Conservation (phyloP, 2,329 filamentous ascomycete genomes). For the Fusarium sambucinum region DNA sequence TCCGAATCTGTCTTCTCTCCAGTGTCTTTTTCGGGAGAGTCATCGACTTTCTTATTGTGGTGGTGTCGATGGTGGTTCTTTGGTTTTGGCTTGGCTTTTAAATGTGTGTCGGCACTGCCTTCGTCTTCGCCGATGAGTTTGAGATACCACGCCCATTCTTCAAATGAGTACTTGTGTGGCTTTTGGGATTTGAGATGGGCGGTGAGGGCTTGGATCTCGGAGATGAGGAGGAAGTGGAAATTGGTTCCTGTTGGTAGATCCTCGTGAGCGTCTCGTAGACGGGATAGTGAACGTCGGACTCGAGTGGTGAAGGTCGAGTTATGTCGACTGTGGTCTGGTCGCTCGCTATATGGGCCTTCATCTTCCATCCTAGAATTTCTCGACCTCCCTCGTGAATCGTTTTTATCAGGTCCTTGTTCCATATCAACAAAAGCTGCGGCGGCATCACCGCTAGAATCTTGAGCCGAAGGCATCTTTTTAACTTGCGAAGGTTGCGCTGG, state of each 20-base stretch:
- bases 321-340: slow-evolving; percentile 38
- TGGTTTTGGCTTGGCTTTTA: slow-evolving; percentile 52
- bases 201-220: slow-evolving; percentile 76
- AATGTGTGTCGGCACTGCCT: slow-evolving; percentile 62
- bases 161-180: slow-evolving; percentile 78
- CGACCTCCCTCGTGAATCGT: slow-evolving; percentile 22
- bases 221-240: slow-evolving; percentile 75
- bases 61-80: slow-evolving; percentile 33
- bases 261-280: slow-evolving; percentile 53
- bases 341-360: slow-evolving; percentile 7
- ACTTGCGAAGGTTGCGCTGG: neutral
- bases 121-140: slow-evolving; percentile 79
- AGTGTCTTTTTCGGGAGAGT: slow-evolving; percentile 2
- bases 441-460: slow-evolving; percentile 1
- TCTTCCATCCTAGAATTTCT: slow-evolving; percentile 1
- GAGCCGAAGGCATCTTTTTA: neutral
- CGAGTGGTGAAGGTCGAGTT: slow-evolving; percentile 49
- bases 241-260: slow-evolving; percentile 60
- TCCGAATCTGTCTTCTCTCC: slow-evolving; percentile 41
- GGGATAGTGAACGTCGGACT: slow-evolving; percentile 54
- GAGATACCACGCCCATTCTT: slow-evolving; percentile 89
- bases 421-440: slow-evolving; percentile 16
- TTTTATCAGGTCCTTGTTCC: slow-evolving; percentile 17
- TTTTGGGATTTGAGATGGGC: slow-evolving; percentile 68
- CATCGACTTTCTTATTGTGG: neutral